Percentiles rank a stretch among this genome's conserved stretches.
Evolutionary conservation across 805 yeast genomes (phyloP).

Genomic region (Kodamaea sagamina): DNA sequence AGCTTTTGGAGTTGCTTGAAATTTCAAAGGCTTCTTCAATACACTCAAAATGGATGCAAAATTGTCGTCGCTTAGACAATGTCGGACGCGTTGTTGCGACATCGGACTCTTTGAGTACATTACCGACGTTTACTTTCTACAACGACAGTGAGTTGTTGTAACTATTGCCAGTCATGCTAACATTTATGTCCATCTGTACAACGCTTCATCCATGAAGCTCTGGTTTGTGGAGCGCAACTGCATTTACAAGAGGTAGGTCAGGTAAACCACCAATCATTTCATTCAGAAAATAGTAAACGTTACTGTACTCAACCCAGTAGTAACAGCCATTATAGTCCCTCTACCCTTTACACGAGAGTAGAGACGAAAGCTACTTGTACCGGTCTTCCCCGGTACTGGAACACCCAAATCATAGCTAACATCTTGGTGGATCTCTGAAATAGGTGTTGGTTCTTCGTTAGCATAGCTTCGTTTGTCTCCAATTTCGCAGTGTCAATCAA

Average conservation of each 20-base stretch:
- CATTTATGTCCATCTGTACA: conserved; percentile 49
- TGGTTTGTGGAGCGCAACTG: conserved; percentile 83
- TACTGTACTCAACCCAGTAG: conserved; percentile 44
- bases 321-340: conserved; percentile 40
- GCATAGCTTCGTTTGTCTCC: conserved; percentile 46
- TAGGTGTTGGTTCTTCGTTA: conserved; percentile 45
- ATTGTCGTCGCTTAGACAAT: conserved; percentile 31
- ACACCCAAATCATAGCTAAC: conserved; percentile 40
- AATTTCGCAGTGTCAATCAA: conserved; percentile 36
- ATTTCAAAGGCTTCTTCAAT: conserved; percentile 34
- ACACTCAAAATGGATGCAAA: conserved; percentile 31
- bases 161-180: conserved; percentile 70
- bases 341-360: conserved; percentile 43
- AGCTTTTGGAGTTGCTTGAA: conserved; percentile 37
- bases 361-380: conserved; percentile 37
- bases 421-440: conserved; percentile 32
- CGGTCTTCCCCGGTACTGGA: conserved; percentile 42
- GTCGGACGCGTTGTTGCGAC: conserved; percentile 32
- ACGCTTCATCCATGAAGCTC: conserved; percentile 78
- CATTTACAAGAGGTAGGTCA: conserved; percentile 73
- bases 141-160: conserved; percentile 33
- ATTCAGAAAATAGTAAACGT: conserved; percentile 63
- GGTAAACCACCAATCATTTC: conserved; percentile 62
- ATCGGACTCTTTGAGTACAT: conserved; percentile 31
- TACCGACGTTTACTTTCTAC: conserved; percentile 31